A percentile compares a stretch with the other conserved stretches of the same genome.
These are phyloP conservation scores for Globisporangium paddicum DNA, from an alignment of 352 stramenopile genomes.

Conservation along the genomic window DNA sequence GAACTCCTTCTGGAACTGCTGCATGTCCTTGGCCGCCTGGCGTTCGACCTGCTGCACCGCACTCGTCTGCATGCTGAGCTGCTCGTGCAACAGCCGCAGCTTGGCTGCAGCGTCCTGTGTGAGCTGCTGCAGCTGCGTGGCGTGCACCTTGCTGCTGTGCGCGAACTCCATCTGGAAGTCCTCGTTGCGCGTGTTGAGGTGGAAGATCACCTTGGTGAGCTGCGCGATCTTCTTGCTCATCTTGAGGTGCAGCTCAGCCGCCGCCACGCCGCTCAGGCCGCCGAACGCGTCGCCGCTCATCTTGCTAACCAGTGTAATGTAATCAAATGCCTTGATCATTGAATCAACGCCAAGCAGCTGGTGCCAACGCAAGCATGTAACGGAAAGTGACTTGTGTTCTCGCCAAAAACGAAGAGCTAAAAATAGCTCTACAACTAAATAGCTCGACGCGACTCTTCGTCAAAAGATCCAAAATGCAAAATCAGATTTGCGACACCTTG, in stretches of 20 bases:
- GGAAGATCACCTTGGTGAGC: conserved; percentile 93
- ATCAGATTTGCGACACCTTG: not conserved
- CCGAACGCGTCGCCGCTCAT: conserved; percentile 25
- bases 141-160: conserved; percentile 31
- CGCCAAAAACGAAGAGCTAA: not conserved
- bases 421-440: not conserved
- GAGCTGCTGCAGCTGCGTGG: conserved; percentile 37
- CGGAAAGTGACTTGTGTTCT: not conserved
- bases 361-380: not conserved
- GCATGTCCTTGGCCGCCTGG: conserved; percentile 30
- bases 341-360: not conserved
- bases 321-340: not conserved
- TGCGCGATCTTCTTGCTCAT: conserved; percentile 95
- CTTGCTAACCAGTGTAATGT: not conserved
- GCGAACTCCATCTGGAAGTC: conserved; percentile 77
- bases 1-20: conserved; percentile 31
- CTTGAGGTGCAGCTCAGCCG: conserved; percentile 84
- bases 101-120: conserved; percentile 52
- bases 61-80: conserved; percentile 30
- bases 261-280: conserved; percentile 13
- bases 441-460: conserved; percentile 2
- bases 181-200: conserved; percentile 93
- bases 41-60: conserved; percentile 24
- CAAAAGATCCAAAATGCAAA: not conserved
- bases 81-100: conserved; percentile 36